Evolutionary conservation across 306 rosid species (phyloP).

Genomic region (Sophora flavescens): DNA sequence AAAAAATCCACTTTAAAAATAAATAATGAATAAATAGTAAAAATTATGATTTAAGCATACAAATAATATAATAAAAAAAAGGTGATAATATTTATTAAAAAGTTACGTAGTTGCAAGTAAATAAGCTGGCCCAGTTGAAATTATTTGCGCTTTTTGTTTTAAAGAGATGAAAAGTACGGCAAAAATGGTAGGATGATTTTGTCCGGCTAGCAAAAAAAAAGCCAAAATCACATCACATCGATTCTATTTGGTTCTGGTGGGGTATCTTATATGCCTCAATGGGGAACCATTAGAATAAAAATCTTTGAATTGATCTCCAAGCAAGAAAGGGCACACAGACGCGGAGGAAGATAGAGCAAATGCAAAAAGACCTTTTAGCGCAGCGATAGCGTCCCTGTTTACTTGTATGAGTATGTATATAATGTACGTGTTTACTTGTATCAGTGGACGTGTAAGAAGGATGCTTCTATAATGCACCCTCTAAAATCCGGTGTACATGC

Average conservation of each 20-base stretch:
- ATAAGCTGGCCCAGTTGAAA: conserved; percentile 45
- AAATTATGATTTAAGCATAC: no score
- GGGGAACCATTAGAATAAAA: conserved; percentile 76
- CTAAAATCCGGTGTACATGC: no score
- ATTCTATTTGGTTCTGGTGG: conserved; percentile 50
- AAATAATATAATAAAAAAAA: no score
- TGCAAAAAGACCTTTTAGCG: conserved; percentile 34
- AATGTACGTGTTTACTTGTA: neutral
- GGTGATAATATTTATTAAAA: no score
- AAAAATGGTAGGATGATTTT: conserved; percentile 32
- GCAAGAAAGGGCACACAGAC: conserved; percentile 42
- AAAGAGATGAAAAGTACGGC: conserved; percentile 39
- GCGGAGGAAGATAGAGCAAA: neutral
- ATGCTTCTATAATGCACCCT: no score
- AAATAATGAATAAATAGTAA: no score
- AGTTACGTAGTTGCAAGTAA: neutral
- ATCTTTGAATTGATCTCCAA: conserved; percentile 59
- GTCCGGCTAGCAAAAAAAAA: conserved; percentile 25
- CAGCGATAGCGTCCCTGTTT: conserved; percentile 41
- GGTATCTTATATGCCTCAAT: conserved; percentile 54
- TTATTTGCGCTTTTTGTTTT: conserved; percentile 33
- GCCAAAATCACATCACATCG: conserved; percentile 39
- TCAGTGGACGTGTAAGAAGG: neutral
- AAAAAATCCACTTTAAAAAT: no score
- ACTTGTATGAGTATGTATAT: conserved; percentile 1